Evolutionary conservation across 169 alveolate genomes (phyloP), one percentile per base, ranked within the genome.

Genomic region (Babesia bigemina): DNA sequence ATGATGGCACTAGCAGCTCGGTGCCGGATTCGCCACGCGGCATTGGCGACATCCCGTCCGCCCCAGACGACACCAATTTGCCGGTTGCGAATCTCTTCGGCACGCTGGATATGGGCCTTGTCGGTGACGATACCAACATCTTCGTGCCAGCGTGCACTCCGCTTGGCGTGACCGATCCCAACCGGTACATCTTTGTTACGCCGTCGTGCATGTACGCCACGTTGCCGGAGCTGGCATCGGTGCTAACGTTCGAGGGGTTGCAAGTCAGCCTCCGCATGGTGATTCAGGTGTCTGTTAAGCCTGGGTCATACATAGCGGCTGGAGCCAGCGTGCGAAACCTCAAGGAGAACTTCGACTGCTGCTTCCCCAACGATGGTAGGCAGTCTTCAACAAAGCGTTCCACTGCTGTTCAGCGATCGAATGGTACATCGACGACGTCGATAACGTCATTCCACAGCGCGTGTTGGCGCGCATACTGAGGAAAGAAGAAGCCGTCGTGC

Each of bases 181-280:
- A 58, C 16, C 28, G 48, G 26, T 71, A 59, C 36, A 71, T 79
- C 11, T 79, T 79, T 60, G 63, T 74, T 17, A 83, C 86, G 13
- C 90, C 90, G 8, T 74, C 86, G 47, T 83, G 90, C 70, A 75
- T 75, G 81, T 83, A 83, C 48, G 90, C 90, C 4, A 75, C 84
- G 47, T 16, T 70, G 47, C 72, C 70, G 21, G 86, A 83, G 52
- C 29, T 75, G 82, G 71, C 90, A 24, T 59, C 83, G 22, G 56
- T 36, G 39, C 19, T 83, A 11, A 57, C 22, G 13, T 83, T 83
- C 49, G 72, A 66, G n/a, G 86, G 60, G 8, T 53, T 83, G 67
- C 66, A 26, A 12, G 81, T 69, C 29, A 53, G 45, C 28, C 66
- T 83, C 13, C 79, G 75, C 21, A 49, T 83, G n/a, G 53, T 83